These are phyloP conservation scores for Suillus weaverae DNA, from an alignment of 768 basidiomycete species.

Conservation along the genomic window DNA sequence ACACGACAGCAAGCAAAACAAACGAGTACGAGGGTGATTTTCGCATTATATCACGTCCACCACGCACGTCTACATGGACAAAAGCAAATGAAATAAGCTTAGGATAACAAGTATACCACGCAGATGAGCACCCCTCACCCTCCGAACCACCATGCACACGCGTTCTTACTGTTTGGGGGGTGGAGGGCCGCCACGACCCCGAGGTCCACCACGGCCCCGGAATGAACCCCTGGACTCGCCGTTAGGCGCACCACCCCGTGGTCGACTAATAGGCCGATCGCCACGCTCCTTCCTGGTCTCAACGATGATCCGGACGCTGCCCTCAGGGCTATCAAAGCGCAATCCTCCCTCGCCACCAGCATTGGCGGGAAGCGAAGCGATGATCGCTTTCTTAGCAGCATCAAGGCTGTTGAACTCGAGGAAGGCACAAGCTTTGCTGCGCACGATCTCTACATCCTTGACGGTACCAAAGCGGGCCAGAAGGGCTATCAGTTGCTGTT, in stretches of 20 bases:
- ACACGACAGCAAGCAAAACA: slow-evolving; percentile 3
- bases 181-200: slow-evolving; percentile 40
- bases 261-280: slow-evolving; percentile 67
- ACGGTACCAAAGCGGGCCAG: slow-evolving; percentile 77
- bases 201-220: slow-evolving; percentile 45
- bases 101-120: slow-evolving; percentile 5
- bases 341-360: slow-evolving; percentile 92
- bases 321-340: slow-evolving; percentile 61
- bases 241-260: slow-evolving; percentile 63
- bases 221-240: slow-evolving; percentile 48
- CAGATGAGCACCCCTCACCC: slow-evolving; percentile 1
- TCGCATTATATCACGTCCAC: slow-evolving; percentile 5
- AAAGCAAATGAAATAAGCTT: slow-evolving; percentile 8
- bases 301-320: slow-evolving; percentile 61
- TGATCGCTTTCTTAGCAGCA: slow-evolving; percentile 82
- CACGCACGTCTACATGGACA: slow-evolving; percentile 9
- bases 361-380: slow-evolving; percentile 57
- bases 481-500: slow-evolving; percentile 45
- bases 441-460: slow-evolving; percentile 88
- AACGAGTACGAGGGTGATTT: neutral
- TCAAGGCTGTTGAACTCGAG: slow-evolving; percentile 83
- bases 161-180: slow-evolving; percentile 23
- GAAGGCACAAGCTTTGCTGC: slow-evolving; percentile 89
- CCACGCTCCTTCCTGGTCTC: slow-evolving; percentile 92
- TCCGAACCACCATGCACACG: neutral